phyloP scores from a whole-genome alignment of 2,329 filamentous ascomycete species.

The Cladophialophora immunda region DNA sequence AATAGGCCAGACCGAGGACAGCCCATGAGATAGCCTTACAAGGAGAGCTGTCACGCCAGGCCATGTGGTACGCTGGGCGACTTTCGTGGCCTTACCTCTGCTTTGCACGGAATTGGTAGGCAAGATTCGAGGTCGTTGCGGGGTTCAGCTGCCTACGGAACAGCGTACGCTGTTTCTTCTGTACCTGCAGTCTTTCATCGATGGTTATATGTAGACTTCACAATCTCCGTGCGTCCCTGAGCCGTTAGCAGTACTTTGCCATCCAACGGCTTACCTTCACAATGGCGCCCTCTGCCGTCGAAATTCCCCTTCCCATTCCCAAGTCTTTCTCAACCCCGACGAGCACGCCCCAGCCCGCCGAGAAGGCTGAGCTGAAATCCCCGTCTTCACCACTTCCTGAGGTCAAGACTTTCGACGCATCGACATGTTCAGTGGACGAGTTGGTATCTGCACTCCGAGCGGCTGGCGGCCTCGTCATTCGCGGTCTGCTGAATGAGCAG shows the following conservation, averaged over 20 bases:
- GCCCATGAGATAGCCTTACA: neutral
- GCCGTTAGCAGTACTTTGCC: neutral
- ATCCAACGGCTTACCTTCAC: constrained; percentile 1
- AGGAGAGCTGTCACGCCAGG: neutral
- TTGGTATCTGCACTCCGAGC: constrained; percentile 28
- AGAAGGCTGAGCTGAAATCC: constrained; percentile 21
- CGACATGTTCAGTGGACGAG: constrained; percentile 25
- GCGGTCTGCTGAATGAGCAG: constrained; percentile 27
- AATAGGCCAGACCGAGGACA: neutral
- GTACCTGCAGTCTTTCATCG: neutral
- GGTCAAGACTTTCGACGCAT: constrained; percentile 26
- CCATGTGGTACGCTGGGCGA: neutral
- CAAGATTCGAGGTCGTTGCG: constrained; percentile 4
- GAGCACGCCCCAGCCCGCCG: neutral
- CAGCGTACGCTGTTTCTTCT: neutral
- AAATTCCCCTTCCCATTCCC: constrained; percentile 16
- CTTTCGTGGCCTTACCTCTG: neutral
- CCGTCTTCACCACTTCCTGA: constrained; percentile 28
- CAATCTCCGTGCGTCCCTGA: neutral
- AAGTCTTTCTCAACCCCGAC: constrained; percentile 20
- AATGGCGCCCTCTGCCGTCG: constrained; percentile 27
- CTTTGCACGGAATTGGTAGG: constrained; percentile 11
- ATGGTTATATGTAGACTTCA: constrained; percentile 8
- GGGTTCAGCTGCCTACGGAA: neutral
- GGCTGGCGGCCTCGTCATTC: constrained; percentile 35